Conservation (phyloP, 2,329 filamentous ascomycete genomes). For the Penicillium sp. region DNA sequence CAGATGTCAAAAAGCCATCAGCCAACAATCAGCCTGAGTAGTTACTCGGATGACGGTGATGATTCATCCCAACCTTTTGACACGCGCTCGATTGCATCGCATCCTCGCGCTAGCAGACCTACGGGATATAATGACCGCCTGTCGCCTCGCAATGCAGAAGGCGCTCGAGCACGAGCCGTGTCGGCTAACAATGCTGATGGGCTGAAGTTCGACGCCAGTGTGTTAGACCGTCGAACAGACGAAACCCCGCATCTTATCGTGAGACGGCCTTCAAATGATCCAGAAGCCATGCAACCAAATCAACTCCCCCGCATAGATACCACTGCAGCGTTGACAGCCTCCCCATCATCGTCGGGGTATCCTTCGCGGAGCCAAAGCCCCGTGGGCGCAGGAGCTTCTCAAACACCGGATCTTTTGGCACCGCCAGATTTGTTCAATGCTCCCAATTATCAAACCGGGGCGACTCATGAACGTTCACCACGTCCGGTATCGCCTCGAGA, state of each 20-base stretch:
- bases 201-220: constrained; percentile 44
- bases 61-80: constrained; percentile 48
- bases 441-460: constrained; percentile 34
- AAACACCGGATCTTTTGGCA: constrained; percentile 43
- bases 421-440: constrained; percentile 41
- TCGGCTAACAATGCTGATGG: constrained; percentile 58
- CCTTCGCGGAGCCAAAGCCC: constrained; percentile 36
- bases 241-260: constrained; percentile 40
- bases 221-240: constrained; percentile 23
- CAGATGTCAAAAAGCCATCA: constrained; percentile 71
- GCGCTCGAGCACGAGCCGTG: constrained; percentile 51
- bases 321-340: constrained; percentile 28
- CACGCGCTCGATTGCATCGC: constrained; percentile 48
- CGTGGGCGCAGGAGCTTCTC: constrained; percentile 22
- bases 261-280: constrained; percentile 37
- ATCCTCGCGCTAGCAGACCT: constrained; percentile 37
- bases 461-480: constrained; percentile 24
- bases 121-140: constrained; percentile 22
- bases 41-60: constrained; percentile 66
- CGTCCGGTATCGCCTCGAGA: constrained; percentile 32
- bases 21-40: constrained; percentile 65
- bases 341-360: constrained; percentile 33
- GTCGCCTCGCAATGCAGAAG: constrained; percentile 24
- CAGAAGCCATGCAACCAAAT: constrained; percentile 13
- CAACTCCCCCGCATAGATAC: constrained; percentile 24